phyloP scores from a whole-genome alignment of 139 green algal species.

The Chlorella sp. region DNA sequence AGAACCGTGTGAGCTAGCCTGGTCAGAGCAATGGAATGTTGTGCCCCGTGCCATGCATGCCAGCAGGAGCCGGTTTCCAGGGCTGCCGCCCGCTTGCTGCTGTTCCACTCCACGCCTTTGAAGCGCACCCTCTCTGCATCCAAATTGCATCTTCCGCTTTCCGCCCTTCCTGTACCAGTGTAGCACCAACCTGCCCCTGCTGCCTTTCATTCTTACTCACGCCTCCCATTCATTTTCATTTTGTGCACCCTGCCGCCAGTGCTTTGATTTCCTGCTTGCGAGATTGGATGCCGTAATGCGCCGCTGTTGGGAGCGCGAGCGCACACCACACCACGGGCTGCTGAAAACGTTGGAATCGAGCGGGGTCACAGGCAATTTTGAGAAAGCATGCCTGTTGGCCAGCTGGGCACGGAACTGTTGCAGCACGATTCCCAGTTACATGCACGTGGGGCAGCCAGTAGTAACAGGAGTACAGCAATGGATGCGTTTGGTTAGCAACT shows the following conservation, averaged over 20 bases:
- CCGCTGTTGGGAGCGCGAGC: no score
- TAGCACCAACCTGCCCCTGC: neutral
- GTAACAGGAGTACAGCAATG: no score
- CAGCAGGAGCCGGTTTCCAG: neutral
- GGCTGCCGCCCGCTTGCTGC: neutral
- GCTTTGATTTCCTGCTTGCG: neutral
- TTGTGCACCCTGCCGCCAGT: neutral
- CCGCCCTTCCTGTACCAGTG: neutral
- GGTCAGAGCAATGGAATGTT: no score
- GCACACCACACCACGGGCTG: no score
- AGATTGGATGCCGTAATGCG: neutral
- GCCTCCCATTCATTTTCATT: neutral
- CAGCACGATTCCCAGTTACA: no score
- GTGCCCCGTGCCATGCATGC: neutral
- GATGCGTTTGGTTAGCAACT: no score
- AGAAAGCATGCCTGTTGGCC: no score
- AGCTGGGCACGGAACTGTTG: no score
- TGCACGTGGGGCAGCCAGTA: no score
- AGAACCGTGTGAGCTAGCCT: neutral
- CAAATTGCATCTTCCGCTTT: neutral
- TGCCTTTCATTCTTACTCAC: neutral
- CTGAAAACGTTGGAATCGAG: no score
- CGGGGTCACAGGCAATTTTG: no score
- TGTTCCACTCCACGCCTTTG: neutral
- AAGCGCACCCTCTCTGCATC: neutral